Evolutionary conservation across 1,284 basidiomycete species (phyloP).

Genomic region (Rhodotorula sp.): DNA sequence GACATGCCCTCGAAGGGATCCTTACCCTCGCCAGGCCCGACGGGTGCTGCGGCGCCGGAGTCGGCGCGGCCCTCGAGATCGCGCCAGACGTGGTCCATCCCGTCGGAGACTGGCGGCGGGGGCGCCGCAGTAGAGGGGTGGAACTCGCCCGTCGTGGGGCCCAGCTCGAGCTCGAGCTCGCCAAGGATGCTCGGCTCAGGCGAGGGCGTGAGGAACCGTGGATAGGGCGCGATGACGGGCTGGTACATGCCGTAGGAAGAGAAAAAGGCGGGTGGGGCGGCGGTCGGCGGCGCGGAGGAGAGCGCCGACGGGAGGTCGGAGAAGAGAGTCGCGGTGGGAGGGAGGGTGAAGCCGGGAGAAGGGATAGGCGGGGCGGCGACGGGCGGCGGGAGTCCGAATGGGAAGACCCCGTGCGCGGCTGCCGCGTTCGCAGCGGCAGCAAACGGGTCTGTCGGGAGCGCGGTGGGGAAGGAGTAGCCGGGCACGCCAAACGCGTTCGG

Average conservation of each 20-base stretch:
- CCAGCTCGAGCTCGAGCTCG: slow-evolving; percentile 39
- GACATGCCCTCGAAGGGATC: slow-evolving; percentile 39
- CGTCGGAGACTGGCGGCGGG: not conserved
- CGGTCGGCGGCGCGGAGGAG: slow-evolving; percentile 15
- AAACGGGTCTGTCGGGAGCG: not conserved
- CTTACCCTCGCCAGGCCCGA: slow-evolving; percentile 4
- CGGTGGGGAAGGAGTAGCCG: not conserved
- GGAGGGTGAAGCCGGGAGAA: slow-evolving; percentile 17
- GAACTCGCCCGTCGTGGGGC: slow-evolving; percentile 12
- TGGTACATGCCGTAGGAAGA: slow-evolving; percentile 42
- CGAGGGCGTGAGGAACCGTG: slow-evolving; percentile 39
- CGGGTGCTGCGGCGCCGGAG: no score
- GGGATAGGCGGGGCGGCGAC: not conserved
- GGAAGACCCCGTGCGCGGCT: not conserved
- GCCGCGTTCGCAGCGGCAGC: not conserved
- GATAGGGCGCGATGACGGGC: slow-evolving; percentile 35
- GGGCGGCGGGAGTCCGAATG: not conserved
- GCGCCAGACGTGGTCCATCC: slow-evolving; percentile 8
- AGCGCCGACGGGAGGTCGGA: slow-evolving; percentile 25
- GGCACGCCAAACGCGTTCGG: not conserved
- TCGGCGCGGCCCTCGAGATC: slow-evolving; percentile 6
- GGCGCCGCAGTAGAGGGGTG: not conserved
- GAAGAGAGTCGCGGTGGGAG: slow-evolving; percentile 28
- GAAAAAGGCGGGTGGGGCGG: slow-evolving; percentile 29
- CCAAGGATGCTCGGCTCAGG: slow-evolving; percentile 39